Evolutionary conservation across 345 rosid species (phyloP).

Genomic region (Eutrema heterophyllum): DNA sequence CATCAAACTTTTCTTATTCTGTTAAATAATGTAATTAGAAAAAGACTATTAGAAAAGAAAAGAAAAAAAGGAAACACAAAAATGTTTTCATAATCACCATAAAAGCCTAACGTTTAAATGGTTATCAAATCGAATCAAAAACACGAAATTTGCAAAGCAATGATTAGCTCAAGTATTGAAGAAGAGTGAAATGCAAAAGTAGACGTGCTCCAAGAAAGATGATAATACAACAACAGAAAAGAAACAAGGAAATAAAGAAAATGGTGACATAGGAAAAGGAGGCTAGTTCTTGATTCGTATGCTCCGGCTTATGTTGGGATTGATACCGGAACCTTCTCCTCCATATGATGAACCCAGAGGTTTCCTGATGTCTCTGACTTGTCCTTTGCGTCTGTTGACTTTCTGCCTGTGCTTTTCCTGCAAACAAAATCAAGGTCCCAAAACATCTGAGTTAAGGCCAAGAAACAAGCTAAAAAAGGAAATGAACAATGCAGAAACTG

Average conservation of each 20-base stretch:
- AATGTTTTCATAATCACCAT: no score
- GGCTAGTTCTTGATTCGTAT: slow-evolving; percentile 39
- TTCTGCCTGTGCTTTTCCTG: slow-evolving; percentile 48
- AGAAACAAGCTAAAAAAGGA: not conserved
- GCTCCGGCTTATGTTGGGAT: slow-evolving; percentile 57
- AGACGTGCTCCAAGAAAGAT: not conserved
- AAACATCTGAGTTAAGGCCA: not conserved
- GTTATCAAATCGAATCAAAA: no score
- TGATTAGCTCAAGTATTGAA: no score
- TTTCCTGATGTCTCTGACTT: slow-evolving; percentile 50
- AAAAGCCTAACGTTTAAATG: no score
- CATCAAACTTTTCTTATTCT: no score
- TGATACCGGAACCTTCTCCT: slow-evolving; percentile 68
- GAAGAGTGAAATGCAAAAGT: no score
- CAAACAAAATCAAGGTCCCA: slow-evolving; percentile 9
- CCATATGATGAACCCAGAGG: slow-evolving; percentile 49
- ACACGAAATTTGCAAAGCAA: no score
- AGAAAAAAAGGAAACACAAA: no score
- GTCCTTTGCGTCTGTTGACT: slow-evolving; percentile 41
- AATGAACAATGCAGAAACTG: not conserved
- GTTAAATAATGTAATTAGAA: no score
- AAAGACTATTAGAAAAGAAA: no score
- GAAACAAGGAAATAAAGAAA: not conserved
- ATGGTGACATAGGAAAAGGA: not conserved
- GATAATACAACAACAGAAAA: not conserved